A percentile compares a stretch with the other conserved stretches of the same genome.
These are phyloP conservation scores for Boletales sp. DNA, from an alignment of 768 basidiomycete genomes.

Conservation along the genomic window DNA sequence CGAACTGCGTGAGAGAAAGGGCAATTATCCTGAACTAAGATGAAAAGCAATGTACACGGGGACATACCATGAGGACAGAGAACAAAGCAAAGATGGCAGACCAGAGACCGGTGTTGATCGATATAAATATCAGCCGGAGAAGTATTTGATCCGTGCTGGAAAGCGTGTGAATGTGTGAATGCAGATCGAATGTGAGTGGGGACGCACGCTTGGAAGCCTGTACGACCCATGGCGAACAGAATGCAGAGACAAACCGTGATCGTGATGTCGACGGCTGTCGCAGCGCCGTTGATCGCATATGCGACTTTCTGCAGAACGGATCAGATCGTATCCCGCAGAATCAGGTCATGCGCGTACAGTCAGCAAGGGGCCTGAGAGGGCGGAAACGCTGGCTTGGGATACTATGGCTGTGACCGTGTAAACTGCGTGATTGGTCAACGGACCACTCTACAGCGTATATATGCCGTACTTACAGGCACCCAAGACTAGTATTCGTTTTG, in stretches of 20 bases:
- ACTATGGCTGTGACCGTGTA: constrained; percentile 15
- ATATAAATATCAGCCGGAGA: constrained; percentile 22
- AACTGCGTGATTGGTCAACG: background rate
- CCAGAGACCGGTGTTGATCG: constrained; percentile 24
- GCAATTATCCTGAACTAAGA: too few relatives aligned
- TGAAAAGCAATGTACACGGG: too few relatives aligned
- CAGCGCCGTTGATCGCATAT: constrained; percentile 10
- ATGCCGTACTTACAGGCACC: constrained; percentile 8
- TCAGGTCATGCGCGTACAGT: constrained; percentile 9
- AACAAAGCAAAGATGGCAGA: constrained; percentile 21
- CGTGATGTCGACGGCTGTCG: constrained; percentile 14
- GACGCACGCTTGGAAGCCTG: constrained; percentile 19
- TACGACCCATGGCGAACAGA: constrained; percentile 23
- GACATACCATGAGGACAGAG: constrained; percentile 17
- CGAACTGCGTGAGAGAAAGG: constrained; percentile 8
- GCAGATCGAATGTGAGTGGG: background rate
- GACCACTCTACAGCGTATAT: background rate
- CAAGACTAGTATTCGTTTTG: constrained; percentile 8
- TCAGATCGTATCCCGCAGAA: too few relatives aligned
- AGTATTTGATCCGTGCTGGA: constrained; percentile 24
- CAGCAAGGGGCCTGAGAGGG: constrained; percentile 16
- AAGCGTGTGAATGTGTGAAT: too few relatives aligned
- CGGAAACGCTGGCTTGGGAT: constrained; percentile 12
- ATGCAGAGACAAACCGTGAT: constrained; percentile 21
- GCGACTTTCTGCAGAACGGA: constrained; percentile 9